Base-by-base conservation (phyloP, 2,329 filamentous ascomycete species). In the Penicillium sp. region DNA sequence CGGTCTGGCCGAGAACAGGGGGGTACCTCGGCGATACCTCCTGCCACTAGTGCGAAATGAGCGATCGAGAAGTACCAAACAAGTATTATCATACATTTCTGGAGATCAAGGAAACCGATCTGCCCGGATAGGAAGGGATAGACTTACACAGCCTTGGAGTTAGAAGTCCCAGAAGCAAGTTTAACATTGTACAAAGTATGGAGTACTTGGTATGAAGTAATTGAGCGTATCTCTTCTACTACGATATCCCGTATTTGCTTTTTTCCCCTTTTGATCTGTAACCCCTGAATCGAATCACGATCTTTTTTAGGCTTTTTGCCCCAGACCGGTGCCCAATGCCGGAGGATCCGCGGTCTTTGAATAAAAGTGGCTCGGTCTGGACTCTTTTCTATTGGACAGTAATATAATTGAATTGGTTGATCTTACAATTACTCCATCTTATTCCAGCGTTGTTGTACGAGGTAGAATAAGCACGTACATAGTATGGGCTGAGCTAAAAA, bases 1-100 rank as follows among this genome's bases (percentile, higher is more conserved):
- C 49, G 60, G 64, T 56, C 63, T 63, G 61, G 61, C 63, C 61
- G 60, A 57, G 60, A 63, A 61, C 56, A 57, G 53, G 58, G 29
- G 47, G 35, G 50, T 54, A 47, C 48, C 36, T 50, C n/a, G 26
- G 41, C 7, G 30, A 45, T 57, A 55, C 57, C 6, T 44, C 26
- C 10, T 11, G 1, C n/a, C 45, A 39, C 51, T 53, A 53, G 45
- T 36, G 10, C 32, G 14, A 3, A 49, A 38, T 13, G n/a, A 39
- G 39, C 11, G 7, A 38, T 38, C 1, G 5, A 14, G 4, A 49
- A 36, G 51, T 53, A 53, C 32, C 45, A 8, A 13, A 1, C 3
- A 49, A 26, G 51, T 53, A 53, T 43, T 32, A 2, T 26, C 35
- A 5, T 13, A 36, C 40, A 45, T 45, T 48, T 45, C 23, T 41